phyloP scores from a whole-genome alignment of 495 filamentous ascomycete genomes.

The Neurospora sp. region DNA sequence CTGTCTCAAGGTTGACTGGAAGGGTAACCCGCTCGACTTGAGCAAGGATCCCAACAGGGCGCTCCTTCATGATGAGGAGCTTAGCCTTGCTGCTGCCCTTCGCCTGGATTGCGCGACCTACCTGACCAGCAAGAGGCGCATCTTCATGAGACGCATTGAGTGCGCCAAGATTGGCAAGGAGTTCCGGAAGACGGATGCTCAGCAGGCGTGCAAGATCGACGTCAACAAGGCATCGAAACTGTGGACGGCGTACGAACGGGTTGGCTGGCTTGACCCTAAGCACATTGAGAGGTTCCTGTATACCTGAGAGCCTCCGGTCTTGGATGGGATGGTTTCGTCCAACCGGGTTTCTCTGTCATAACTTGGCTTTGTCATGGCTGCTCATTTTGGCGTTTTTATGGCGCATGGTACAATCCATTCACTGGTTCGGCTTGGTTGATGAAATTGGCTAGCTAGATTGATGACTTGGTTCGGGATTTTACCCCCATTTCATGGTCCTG shows the following conservation, averaged over 20 bases:
- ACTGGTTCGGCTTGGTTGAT: background rate
- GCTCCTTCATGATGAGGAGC: slow-evolving; percentile 70
- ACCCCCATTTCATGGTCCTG: background rate
- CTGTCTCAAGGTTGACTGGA: slow-evolving; percentile 80
- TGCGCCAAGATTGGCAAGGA: slow-evolving; percentile 64
- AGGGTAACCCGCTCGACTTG: slow-evolving; percentile 70
- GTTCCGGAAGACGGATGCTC: slow-evolving; percentile 95
- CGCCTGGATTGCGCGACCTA: slow-evolving; percentile 86
- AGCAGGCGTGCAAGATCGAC: slow-evolving; percentile 95
- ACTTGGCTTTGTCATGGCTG: background rate
- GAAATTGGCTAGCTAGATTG: background rate
- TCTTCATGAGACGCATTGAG: slow-evolving; percentile 70
- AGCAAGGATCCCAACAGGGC: slow-evolving; percentile 66
- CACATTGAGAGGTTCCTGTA: slow-evolving; percentile 46
- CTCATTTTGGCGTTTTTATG: background rate
- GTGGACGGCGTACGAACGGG: slow-evolving; percentile 82
- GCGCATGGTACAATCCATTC: background rate
- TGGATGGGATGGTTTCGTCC: slow-evolving; percentile 3
- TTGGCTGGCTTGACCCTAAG: slow-evolving; percentile 71
- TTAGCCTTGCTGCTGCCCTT: slow-evolving; percentile 67
- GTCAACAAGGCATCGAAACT: slow-evolving; percentile 97
- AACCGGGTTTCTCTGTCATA: slow-evolving; percentile 2
- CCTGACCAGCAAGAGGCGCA: slow-evolving; percentile 87
- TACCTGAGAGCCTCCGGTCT: background rate
- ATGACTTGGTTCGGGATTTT: background rate